A percentile compares a stretch with the other conserved stretches of the same genome.
Conservation (phyloP, 306 rosid species). For the Fagus sylvatica region DNA sequence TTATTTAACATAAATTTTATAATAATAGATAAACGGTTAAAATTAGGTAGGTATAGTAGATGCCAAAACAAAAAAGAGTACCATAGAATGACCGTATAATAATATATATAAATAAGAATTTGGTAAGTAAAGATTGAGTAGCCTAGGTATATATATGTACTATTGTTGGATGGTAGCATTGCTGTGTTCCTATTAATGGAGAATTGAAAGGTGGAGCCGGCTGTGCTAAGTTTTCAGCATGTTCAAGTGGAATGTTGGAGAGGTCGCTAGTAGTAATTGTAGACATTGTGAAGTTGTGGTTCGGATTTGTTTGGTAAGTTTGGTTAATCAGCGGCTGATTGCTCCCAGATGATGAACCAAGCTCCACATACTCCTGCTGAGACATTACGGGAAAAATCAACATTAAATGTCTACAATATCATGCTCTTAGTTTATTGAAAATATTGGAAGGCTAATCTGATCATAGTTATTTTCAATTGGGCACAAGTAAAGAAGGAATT, state of each 20-base stretch:
- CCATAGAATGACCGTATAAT: too few relatives aligned
- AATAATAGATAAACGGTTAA: too few relatives aligned
- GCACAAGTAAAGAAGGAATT: neutral
- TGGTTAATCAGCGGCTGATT: neutral
- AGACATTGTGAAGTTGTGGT: neutral
- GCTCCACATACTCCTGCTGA: slow-evolving; percentile 5
- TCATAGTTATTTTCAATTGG: neutral
- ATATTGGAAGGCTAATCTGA: neutral
- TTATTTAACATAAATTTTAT: too few relatives aligned
- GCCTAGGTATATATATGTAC: neutral
- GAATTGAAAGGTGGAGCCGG: neutral
- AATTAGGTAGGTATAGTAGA: too few relatives aligned
- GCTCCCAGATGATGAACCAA: slow-evolving; percentile 11
- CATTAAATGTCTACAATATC: neutral
- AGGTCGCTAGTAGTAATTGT: neutral
- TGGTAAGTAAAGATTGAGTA: neutral
- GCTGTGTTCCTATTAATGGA: neutral
- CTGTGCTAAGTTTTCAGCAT: neutral
- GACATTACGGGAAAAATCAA: neutral
- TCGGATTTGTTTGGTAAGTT: neutral
- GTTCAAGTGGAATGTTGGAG: neutral
- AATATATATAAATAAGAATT: neutral
- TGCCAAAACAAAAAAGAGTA: neutral
- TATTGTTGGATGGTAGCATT: neutral
- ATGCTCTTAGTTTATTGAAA: too few relatives aligned